Evolutionary conservation across 1,284 basidiomycete genomes (phyloP).

Genomic region (Nidula niveotomentosa): DNA sequence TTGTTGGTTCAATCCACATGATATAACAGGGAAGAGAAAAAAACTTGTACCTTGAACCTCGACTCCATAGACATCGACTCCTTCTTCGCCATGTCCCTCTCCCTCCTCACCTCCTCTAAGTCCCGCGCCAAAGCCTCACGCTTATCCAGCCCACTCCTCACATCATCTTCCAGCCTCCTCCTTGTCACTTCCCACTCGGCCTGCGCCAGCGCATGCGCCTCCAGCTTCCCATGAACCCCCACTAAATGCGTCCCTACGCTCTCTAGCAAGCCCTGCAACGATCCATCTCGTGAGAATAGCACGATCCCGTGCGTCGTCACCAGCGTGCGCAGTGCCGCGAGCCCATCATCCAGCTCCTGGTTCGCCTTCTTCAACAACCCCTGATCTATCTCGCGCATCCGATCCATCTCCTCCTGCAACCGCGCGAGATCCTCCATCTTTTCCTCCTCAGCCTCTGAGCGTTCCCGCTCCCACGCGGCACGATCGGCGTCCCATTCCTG

Average conservation of each 20-base stretch:
- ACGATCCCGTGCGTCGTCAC: constrained; percentile 54
- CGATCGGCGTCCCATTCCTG: constrained; percentile 55
- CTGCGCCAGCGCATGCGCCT: constrained; percentile 47
- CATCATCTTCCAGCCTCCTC: constrained; percentile 50
- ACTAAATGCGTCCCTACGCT: constrained; percentile 57
- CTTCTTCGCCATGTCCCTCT: constrained; percentile 52
- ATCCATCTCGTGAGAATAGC: constrained; percentile 47
- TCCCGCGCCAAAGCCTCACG: constrained; percentile 49
- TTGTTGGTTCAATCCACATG: neutral
- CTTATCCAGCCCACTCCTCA: constrained; percentile 43
- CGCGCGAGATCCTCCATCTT: constrained; percentile 43
- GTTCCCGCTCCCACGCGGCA: constrained; percentile 53
- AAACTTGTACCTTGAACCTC: constrained; percentile 39
- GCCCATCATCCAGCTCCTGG: constrained; percentile 48
- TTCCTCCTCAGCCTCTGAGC: constrained; percentile 49
- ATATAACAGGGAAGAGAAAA: constrained; percentile 2
- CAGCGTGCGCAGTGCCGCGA: constrained; percentile 44
- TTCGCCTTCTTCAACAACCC: constrained; percentile 32
- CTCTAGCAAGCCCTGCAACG: constrained; percentile 48
- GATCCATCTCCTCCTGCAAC: constrained; percentile 46
- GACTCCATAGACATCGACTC: constrained; percentile 40
- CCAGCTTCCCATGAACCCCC: constrained; percentile 48
- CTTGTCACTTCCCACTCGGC: constrained; percentile 43
- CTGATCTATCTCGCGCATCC: constrained; percentile 30
- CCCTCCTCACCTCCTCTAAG: constrained; percentile 52